Evolutionary conservation across 495 filamentous ascomycete genomes (phyloP), one percentile per base, ranked within the genome.

Genomic region (Talaromyces wortmannii): DNA sequence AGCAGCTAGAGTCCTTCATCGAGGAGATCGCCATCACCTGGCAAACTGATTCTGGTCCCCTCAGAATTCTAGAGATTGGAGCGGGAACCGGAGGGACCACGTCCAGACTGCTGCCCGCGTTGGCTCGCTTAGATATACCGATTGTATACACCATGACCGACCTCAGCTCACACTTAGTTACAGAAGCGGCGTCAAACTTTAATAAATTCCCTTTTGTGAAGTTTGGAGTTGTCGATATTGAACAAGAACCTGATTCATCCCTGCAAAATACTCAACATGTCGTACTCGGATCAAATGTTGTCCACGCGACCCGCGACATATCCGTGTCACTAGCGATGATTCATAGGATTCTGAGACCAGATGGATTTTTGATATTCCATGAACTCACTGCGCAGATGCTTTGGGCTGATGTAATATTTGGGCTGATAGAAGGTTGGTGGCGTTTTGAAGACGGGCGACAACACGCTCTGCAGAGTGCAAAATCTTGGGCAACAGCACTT

Each of bases 381-480:
- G 77, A 78, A 48, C 67, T 78, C 61, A 78, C 73, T 6, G 48
- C 43, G 42, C 48, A 59, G 2, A 45, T 73, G 0, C 66, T 66
- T 53, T 78, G 72, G 61, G 63, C 75, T 11, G 78, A 83, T 50
- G 52, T 83, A 31, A 66, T 77, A 8, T 80, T 75, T 52, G 78
- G 78, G 2, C 59, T 77, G 10, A 65, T 83, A 0, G 71, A 77
- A n/a, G 78, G 80, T 5, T 83, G 80, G 80, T 82, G 78, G 78
- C 60, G 73, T 11, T 75, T 75, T 11, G 67, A 69, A 6, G 78
- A 83, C 57, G 77, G 77, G 2, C 69, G 77, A 0, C 54, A 44
- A 5, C 76, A 83, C 59, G 76, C 74, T 0, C 52, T 81, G 5
- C 59, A 66, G 0, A 50, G 59, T 15, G 59, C 67, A 29, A 16